Percentiles rank a stretch among this genome's conserved stretches.
phyloP scores from a whole-genome alignment of 192 early-diverging fungal species.

The Dissophora globulifera region DNA sequence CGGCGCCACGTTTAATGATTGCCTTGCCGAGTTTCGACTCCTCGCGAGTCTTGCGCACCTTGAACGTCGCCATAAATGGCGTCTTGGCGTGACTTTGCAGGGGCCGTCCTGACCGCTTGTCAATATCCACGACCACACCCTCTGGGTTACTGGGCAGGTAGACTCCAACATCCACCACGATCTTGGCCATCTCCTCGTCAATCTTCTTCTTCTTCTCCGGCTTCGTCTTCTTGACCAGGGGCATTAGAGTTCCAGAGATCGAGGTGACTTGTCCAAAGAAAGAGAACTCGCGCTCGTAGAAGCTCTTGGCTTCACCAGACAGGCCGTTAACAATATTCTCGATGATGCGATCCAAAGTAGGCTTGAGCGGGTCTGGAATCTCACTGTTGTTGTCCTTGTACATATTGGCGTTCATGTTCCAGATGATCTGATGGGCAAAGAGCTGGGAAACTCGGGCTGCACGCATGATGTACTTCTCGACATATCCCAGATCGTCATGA shows the following conservation, averaged over 20 bases:
- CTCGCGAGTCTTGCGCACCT: conserved; percentile 73
- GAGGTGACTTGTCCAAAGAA: conserved; percentile 97
- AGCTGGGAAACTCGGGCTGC: conserved; percentile 93
- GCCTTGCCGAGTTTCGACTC: conserved; percentile 67
- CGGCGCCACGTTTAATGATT: conserved; percentile 47
- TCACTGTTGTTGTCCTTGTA: conserved; percentile 58
- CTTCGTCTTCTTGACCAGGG: conserved; percentile 89
- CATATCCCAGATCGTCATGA: conserved; percentile 88
- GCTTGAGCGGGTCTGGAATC: conserved; percentile 88
- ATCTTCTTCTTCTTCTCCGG: conserved; percentile 98
- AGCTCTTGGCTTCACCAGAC: conserved; percentile 88
- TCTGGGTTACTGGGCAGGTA: conserved; percentile 99
- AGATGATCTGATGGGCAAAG: conserved; percentile 99
- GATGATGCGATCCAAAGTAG: conserved; percentile 89
- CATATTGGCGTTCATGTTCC: conserved; percentile 99
- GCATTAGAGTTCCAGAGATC: conserved; percentile 98
- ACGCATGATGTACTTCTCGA: conserved; percentile 95
- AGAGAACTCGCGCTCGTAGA: conserved; percentile 96
- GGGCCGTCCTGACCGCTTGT: conserved; percentile 92
- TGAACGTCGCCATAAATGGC: conserved; percentile 99
- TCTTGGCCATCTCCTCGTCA: conserved; percentile 97
- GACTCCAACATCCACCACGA: conserved; percentile 94
- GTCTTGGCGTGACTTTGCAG: conserved; percentile 99
- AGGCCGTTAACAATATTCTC: conserved; percentile 79
- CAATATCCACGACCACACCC: conserved; percentile 93